Evolutionary conservation across 2,329 filamentous ascomycete species (phyloP).

Genomic region (Parasarocladium wereldwijsianum): DNA sequence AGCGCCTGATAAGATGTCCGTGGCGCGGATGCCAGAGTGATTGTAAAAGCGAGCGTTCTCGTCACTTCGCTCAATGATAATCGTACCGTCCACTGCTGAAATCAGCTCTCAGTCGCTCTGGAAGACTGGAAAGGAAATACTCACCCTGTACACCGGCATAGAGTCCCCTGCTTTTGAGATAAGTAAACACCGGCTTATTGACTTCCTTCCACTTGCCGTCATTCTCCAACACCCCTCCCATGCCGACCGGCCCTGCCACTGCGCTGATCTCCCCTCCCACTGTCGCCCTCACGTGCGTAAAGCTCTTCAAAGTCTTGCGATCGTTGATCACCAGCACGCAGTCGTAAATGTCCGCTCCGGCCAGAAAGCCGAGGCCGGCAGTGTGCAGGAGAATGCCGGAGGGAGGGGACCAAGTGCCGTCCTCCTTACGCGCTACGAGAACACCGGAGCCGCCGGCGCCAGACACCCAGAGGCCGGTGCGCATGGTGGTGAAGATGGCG

Average conservation of each 20-base stretch:
- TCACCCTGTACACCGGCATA: slow-evolving; percentile 75
- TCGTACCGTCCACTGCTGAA: slow-evolving; percentile 78
- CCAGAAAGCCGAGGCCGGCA: slow-evolving; percentile 61
- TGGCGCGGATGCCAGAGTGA: slow-evolving; percentile 18
- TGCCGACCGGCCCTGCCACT: slow-evolving; percentile 51
- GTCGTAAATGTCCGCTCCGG: slow-evolving; percentile 76
- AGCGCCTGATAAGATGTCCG: slow-evolving; percentile 30
- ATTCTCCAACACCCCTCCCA: slow-evolving; percentile 59
- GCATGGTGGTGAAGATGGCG: slow-evolving; percentile 58
- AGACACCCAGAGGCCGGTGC: slow-evolving; percentile 50
- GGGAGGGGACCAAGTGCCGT: slow-evolving; percentile 63
- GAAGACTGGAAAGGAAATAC: too few species aligned
- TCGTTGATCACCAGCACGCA: slow-evolving; percentile 78
- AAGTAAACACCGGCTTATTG: slow-evolving; percentile 35
- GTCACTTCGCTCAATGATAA: slow-evolving; percentile 67
- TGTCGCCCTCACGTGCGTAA: slow-evolving; percentile 59
- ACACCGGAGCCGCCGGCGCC: slow-evolving; percentile 54
- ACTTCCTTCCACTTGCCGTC: slow-evolving; percentile 33
- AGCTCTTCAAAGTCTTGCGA: slow-evolving; percentile 57
- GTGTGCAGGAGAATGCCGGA: slow-evolving; percentile 72
- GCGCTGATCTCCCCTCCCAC: slow-evolving; percentile 66
- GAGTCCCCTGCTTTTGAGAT: slow-evolving; percentile 75
- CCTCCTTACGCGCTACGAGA: slow-evolving; percentile 44
- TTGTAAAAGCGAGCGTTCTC: slow-evolving; percentile 80
- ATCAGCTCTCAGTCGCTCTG: too few species aligned